Base-by-base conservation (phyloP, 1,284 basidiomycete species). In the Microbotryomycetes sp. region DNA sequence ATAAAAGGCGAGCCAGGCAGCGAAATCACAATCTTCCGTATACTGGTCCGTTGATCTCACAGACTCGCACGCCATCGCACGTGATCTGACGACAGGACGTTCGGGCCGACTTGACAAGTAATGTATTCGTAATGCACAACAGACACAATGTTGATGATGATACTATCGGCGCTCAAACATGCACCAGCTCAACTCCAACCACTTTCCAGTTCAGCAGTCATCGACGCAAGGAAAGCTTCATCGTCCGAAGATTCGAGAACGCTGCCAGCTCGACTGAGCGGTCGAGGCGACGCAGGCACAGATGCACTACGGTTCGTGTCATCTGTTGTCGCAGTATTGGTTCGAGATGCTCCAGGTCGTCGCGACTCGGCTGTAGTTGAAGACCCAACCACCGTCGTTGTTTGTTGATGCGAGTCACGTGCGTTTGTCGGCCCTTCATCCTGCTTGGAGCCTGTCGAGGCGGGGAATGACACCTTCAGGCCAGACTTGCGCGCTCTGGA, bases 381-480 rank as follows among this genome's bases (percentile, higher is more conserved):
- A 19, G 26, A 5, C 25, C 19, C 49, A 22, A 48, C 50, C 1
- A 12, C 25, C 1, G n/a, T 28, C 6, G 23, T 31, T 23, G n/a
- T n/a, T n/a, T n/a, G n/a, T n/a, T n/a, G n/a, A n/a, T n/a, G n/a
- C n/a, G n/a, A n/a, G 6, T 36, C 6, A 28, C 49, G 16, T 7
- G 12, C 16, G 32, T 29, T 2, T 19, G 19, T 28, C 25, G 23
- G 6, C 3, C 26, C 31, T 19, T 30, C 12, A 29, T 3, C 23
- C 15, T 30, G 26, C 19, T 26, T 42, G 36, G 36, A 42, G 12
- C 12, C 12, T 12, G 12, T 42, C 36, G 36, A 42, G 9, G 62
- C 62, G 29, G 58, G 59, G n/a, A 66, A 49, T 12, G 62, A 64
- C 6, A 57, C 59, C 49, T 69, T 69, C 42, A 69, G 60, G 2